A percentile compares a stretch with the other conserved stretches of the same genome.
phyloP scores from a whole-genome alignment of 1,284 basidiomycete species.

The Trichosporon asahii region DNA sequence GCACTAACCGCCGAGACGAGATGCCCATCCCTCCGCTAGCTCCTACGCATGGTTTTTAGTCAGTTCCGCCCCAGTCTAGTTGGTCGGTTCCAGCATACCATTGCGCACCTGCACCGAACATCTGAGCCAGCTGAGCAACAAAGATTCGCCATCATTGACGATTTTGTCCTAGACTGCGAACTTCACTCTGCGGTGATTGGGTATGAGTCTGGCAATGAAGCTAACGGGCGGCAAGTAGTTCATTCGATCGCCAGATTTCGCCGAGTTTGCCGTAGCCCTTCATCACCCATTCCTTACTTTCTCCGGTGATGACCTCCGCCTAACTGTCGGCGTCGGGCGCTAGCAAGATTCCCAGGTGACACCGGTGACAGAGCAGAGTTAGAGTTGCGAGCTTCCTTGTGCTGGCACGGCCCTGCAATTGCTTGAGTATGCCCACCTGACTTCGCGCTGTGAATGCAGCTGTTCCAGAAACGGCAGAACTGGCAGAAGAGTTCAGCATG shows the following conservation, averaged over 20 bases:
- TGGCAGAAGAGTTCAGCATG: background rate
- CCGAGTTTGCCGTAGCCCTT: background rate
- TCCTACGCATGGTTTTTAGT: background rate
- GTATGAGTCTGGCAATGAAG: background rate
- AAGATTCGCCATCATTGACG: background rate
- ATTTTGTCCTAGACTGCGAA: background rate
- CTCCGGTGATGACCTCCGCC: background rate
- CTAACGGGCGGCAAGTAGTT: background rate
- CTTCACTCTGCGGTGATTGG: background rate
- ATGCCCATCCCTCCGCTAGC: background rate
- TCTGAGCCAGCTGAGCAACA: background rate
- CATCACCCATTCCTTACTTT: background rate
- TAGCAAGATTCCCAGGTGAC: background rate
- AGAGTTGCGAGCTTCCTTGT: background rate
- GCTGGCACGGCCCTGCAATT: constrained; percentile 2
- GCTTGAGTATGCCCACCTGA: background rate
- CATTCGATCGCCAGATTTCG: background rate
- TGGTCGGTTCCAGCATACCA: background rate
- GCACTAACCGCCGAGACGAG: background rate
- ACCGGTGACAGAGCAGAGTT: background rate
- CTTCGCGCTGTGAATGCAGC: background rate
- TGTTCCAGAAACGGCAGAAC: background rate
- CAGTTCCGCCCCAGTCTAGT: background rate
- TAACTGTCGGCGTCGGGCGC: background rate
- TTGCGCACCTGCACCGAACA: background rate